Conservation (phyloP, 1,284 basidiomycete species). For the Calocybe gambosa region DNA sequence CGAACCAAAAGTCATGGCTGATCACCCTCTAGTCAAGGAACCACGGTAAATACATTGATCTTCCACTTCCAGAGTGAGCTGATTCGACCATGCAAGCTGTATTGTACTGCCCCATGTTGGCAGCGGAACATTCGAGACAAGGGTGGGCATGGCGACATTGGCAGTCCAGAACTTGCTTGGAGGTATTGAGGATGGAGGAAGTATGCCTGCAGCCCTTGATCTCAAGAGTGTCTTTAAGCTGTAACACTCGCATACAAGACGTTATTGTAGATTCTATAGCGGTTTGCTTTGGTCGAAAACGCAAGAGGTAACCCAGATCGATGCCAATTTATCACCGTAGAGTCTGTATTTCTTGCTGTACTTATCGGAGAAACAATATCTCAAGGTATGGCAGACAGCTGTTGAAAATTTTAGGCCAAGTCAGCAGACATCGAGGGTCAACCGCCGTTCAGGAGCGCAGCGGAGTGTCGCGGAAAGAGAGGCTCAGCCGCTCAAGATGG, state of each 20-base stretch:
- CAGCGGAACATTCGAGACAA: conserved; percentile 82
- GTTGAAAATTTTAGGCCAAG: too few species aligned
- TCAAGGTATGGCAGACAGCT: too few species aligned
- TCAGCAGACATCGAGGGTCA: too few species aligned
- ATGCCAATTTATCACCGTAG: not conserved
- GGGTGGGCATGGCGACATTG: conserved; percentile 75
- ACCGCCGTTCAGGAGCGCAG: too few species aligned
- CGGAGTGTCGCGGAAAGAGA: too few species aligned
- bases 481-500: too few species aligned
- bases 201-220: conserved; percentile 52
- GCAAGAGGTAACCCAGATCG: not conserved
- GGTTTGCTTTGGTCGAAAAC: too few species aligned
- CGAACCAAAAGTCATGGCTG: conserved; percentile 72
- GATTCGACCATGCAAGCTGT: conserved; percentile 40
- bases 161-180: conserved; percentile 63
- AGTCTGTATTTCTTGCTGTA: too few species aligned
- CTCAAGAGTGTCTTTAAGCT: conserved; percentile 17
- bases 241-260: not conserved
- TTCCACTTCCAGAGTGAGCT: not conserved
- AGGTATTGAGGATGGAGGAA: conserved; percentile 35
- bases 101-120: conserved; percentile 86
- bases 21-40: conserved; percentile 79
- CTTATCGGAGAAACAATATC: too few species aligned
- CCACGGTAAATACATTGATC: conserved; percentile 45
- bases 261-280: too few species aligned